Evolutionary conservation across 2,329 filamentous ascomycete genomes (phyloP).

Genomic region (Monosporascus cannonballus): DNA sequence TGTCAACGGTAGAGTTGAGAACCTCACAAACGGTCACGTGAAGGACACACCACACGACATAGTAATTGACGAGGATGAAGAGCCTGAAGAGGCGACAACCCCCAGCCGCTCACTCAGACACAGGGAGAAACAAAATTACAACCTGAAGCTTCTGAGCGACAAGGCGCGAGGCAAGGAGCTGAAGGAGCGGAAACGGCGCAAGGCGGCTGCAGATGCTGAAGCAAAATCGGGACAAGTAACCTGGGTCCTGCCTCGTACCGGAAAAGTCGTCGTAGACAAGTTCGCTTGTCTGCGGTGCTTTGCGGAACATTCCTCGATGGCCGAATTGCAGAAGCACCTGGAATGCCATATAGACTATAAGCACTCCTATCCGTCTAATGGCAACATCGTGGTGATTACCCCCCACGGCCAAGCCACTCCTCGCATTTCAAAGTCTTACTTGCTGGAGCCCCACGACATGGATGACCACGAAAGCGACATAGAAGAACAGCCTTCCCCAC

Average conservation of each 20-base stretch:
- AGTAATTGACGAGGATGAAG: slow-evolving; percentile 29
- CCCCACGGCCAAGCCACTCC: slow-evolving; percentile 19
- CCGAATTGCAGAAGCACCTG: slow-evolving; percentile 45
- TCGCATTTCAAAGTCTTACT: slow-evolving; percentile 13
- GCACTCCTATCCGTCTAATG: slow-evolving; percentile 31
- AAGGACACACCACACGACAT: slow-evolving; percentile 17
- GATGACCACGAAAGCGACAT: slow-evolving; percentile 21
- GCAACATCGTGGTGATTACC: slow-evolving; percentile 20
- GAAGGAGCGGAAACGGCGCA: slow-evolving; percentile 36
- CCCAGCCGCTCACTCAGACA: slow-evolving; percentile 45
- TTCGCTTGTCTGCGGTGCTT: slow-evolving; percentile 48
- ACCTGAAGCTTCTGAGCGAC: slow-evolving; percentile 53
- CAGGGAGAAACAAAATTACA: slow-evolving; percentile 49
- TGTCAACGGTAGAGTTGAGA: slow-evolving; percentile 23
- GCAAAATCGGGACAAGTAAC: slow-evolving; percentile 30
- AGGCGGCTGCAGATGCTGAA: slow-evolving; percentile 20
- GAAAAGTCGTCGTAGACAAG: slow-evolving; percentile 39
- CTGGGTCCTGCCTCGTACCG: slow-evolving; percentile 40
- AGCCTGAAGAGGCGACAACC: slow-evolving; percentile 43
- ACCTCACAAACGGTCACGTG: slow-evolving; percentile 13
- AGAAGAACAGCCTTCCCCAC: slow-evolving; percentile 17
- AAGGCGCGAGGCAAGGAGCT: slow-evolving; percentile 47
- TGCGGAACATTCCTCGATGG: slow-evolving; percentile 38
- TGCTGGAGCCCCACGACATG: slow-evolving; percentile 13
- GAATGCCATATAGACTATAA: slow-evolving; percentile 39